Conservation (phyloP, 129 eudicot species). For the Helichrysum umbraculigerum region DNA sequence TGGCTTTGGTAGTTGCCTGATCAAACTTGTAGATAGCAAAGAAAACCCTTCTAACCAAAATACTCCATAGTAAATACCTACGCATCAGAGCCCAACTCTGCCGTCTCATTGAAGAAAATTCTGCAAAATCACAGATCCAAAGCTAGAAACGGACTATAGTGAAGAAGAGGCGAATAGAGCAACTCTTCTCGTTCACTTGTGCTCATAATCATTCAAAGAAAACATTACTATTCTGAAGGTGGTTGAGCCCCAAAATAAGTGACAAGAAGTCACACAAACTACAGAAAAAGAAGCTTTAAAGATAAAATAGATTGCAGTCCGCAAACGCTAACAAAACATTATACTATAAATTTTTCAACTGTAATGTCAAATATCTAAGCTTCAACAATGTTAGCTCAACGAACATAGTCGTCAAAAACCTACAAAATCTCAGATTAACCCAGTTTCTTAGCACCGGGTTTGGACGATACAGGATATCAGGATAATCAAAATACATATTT, state of each 20-base stretch:
- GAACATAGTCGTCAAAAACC: background rate
- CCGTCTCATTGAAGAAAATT: background rate
- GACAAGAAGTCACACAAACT: too few relatives aligned
- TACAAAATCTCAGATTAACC: conserved; percentile 20
- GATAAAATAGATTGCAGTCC: background rate
- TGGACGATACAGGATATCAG: background rate
- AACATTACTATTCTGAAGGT: too few relatives aligned
- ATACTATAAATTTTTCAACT: background rate
- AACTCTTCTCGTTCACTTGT: background rate
- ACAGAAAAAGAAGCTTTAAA: too few relatives aligned
- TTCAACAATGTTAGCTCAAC: background rate
- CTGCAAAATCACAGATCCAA: background rate
- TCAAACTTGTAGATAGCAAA: background rate
- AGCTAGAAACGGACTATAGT: too few relatives aligned
- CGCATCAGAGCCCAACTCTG: background rate
- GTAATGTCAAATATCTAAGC: background rate
- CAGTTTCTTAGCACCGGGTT: background rate
- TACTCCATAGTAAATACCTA: too few relatives aligned
- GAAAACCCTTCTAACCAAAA: background rate
- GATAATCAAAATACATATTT: conserved; percentile 17
- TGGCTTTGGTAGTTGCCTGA: background rate
- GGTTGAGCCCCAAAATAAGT: too few relatives aligned
- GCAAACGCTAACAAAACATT: background rate
- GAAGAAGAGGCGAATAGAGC: background rate
- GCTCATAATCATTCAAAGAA: background rate